Base-by-base conservation (phyloP, 371 early-diverging fungal species). In the Apophysomyces trapeziformis region DNA sequence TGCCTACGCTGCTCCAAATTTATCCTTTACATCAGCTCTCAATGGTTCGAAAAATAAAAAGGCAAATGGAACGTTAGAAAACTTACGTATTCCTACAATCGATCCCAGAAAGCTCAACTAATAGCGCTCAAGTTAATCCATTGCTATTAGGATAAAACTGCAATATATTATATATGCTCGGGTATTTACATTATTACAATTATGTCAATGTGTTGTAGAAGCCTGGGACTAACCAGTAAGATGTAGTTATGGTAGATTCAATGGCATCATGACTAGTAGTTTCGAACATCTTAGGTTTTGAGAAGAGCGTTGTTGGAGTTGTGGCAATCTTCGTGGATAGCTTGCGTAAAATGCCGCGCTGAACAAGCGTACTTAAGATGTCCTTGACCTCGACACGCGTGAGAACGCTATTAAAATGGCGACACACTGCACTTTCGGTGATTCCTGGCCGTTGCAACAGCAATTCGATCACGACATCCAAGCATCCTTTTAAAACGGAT, bases 401-500 rank as follows among this genome's bases (percentile, higher is more conserved):
- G 4, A 78, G 36, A 3, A 46, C 38, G 7, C 26, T 36, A 0
- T 36, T 36, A 11, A 70, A 58, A 18, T 56, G 64, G 0, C 73
- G 70, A 21, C 60, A 35, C 14, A 80, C 54, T 7, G 45, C 56
- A 1, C 72, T 45, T 35, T 61, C 70, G 7, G 63, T 60, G 14
- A 74, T 73, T 36, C 81, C 81, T 12, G 81, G 81, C 7, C 68
- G 67, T 57, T 64, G 38, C 43, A 78, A 21, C 1, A 80, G 41
- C 7, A 61, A 6, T 12, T 73, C 71, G 6, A 71, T 13, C n/a
- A 80, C 16, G 0, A 56, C 46, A 21, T 64, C 64, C 12, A 68
- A 43, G 63, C 69, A 73, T 5, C 66, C 71, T 9, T 63, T 46
- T 41, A 69, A 9, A 5, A 78, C 57, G 8, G 65, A 9, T 18